Evolutionary conservation across 495 filamentous ascomycete genomes (phyloP).

Genomic region (Apodospora peruviana): DNA sequence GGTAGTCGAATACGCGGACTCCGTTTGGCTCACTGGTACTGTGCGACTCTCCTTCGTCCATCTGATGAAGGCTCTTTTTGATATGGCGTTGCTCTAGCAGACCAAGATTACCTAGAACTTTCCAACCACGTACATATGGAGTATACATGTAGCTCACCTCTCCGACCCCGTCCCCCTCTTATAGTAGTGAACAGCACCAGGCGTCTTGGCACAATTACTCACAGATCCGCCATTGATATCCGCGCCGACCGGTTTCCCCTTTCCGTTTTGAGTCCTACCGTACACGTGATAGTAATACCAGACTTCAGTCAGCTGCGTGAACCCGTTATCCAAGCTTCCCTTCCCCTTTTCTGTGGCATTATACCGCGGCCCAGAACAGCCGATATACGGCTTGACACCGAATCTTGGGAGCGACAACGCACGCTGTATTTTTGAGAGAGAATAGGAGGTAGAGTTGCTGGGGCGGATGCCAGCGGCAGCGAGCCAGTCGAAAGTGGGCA

Average conservation of each 20-base stretch:
- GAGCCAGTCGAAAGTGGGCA: constrained; percentile 43
- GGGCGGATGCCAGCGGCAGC: constrained; percentile 27
- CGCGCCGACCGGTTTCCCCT: constrained; percentile 35
- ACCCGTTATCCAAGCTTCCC: constrained; percentile 37
- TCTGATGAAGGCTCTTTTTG: no score
- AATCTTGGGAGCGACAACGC: constrained; percentile 28
- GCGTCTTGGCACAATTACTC: constrained; percentile 35
- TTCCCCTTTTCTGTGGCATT: constrained; percentile 44
- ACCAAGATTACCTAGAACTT: no score
- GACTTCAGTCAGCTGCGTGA: constrained; percentile 39
- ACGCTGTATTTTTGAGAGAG: constrained; percentile 31
- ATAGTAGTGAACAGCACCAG: constrained; percentile 37
- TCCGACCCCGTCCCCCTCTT: constrained; percentile 27
- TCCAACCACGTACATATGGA: no score
- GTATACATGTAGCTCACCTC: background rate
- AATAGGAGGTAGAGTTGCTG: constrained; percentile 34
- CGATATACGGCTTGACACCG: constrained; percentile 41
- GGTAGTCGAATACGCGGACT: no score
- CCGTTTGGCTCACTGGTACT: no score
- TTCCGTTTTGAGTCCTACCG: constrained; percentile 38
- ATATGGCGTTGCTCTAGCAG: no score
- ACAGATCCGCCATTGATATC: constrained; percentile 27
- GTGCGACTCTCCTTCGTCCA: no score
- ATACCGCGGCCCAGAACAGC: constrained; percentile 41
- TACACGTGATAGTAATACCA: constrained; percentile 48